Percentiles rank a stretch among this genome's conserved stretches.
These are phyloP conservation scores for Typha latifolia DNA, from an alignment of 176 grass and related monocot species.

Conservation along the genomic window DNA sequence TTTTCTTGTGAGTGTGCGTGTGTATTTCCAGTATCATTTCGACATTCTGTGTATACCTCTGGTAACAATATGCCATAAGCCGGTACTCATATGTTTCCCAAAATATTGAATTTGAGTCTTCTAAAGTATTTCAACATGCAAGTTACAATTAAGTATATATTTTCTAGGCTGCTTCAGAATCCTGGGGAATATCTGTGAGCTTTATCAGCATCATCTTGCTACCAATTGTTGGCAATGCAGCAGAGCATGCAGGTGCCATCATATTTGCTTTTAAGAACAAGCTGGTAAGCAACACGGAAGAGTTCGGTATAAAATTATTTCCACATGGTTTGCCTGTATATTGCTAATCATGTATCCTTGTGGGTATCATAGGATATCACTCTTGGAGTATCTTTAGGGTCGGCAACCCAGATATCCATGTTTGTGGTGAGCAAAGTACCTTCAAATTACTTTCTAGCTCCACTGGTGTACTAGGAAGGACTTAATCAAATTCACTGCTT, in stretches of 20 bases:
- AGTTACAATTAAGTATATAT: conserved; percentile 3
- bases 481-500: conserved; percentile 8
- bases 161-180: conserved; percentile 48
- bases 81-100: no score
- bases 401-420: conserved; percentile 79
- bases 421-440: conserved; percentile 58
- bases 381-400: conserved; percentile 70
- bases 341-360: conserved; percentile 2
- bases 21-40: no score
- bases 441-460: neutral
- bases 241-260: conserved; percentile 79
- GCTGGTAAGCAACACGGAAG: conserved; percentile 30
- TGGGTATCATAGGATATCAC: conserved; percentile 61
- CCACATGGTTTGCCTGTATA: neutral
- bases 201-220: conserved; percentile 81
- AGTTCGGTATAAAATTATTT: neutral
- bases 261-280: conserved; percentile 81
- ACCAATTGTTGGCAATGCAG: conserved; percentile 79
- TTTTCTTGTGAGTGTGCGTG: no score
- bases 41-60: no score
- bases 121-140: neutral
- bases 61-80: no score
- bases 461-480: conserved; percentile 3
- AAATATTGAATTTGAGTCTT: no score
- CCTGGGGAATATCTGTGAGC: conserved; percentile 64